Conservation (phyloP, 768 basidiomycete species). For the Favolaschia claudopus region DNA sequence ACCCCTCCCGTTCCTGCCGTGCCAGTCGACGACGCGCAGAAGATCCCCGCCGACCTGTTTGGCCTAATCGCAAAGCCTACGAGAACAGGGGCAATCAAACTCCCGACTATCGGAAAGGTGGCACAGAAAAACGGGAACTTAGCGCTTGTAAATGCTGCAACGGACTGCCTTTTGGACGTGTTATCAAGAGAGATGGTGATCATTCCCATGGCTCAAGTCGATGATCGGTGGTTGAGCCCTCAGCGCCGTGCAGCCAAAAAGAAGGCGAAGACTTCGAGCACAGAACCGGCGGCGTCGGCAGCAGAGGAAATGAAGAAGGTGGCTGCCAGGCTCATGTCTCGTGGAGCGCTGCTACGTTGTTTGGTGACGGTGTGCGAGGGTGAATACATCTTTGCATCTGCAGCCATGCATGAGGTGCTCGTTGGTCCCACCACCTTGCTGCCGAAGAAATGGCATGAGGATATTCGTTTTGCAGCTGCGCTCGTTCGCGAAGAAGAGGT, state of each 20-base stretch:
- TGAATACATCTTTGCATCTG: not conserved
- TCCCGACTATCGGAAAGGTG: too few relatives aligned
- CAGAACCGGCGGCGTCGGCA: too few relatives aligned
- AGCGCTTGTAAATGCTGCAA: too few relatives aligned
- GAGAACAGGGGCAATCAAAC: too few relatives aligned
- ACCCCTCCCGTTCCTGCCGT: too few relatives aligned
- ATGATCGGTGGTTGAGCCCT: not conserved
- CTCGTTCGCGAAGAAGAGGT: not conserved
- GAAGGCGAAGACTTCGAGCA: too few relatives aligned
- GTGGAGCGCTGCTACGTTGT: not conserved
- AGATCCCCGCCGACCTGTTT: not conserved
- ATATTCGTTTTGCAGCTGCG: not conserved
- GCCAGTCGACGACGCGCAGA: too few relatives aligned
- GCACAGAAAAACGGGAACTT: too few relatives aligned
- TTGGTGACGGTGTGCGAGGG: too few relatives aligned
- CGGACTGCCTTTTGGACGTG: not conserved
- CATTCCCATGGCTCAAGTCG: not conserved
- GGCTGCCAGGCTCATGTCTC: not conserved
- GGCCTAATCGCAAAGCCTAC: not conserved
- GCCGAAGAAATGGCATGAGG: not conserved
- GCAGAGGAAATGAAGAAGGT: not conserved
- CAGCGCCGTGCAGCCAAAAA: too few relatives aligned
- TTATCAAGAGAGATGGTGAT: not conserved
- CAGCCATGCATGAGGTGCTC: not conserved
- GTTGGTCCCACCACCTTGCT: not conserved